Evolutionary conservation across 768 basidiomycete genomes (phyloP).

Genomic region (Lactarius pseudohatsudake): DNA sequence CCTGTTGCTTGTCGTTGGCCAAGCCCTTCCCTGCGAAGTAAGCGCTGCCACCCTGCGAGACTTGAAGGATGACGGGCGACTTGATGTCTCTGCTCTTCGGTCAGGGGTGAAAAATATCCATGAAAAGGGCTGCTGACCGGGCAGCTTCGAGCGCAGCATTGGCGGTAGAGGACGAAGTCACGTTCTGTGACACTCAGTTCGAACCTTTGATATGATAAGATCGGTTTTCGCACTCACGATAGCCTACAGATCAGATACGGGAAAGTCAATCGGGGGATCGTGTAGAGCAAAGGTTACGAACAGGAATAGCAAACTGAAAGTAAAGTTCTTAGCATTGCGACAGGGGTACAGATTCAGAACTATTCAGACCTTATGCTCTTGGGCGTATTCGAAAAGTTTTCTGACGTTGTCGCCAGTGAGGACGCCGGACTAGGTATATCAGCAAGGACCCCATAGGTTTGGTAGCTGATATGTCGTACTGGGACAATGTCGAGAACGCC

Average conservation of each 20-base stretch:
- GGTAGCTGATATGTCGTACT: conserved; percentile 44
- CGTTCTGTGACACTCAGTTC: conserved; percentile 58
- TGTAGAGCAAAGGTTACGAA: conserved; percentile 43
- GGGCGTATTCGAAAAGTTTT: conserved; percentile 94
- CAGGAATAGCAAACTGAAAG: conserved; percentile 77
- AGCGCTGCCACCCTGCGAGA: conserved; percentile 95
- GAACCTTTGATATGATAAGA: conserved; percentile 21
- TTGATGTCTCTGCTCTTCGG: conserved; percentile 79
- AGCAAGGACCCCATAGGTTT: conserved; percentile 2
- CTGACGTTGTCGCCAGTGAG: conserved; percentile 93
- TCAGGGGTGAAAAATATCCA: conserved; percentile 5
- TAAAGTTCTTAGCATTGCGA: conserved; percentile 19
- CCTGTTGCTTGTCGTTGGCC: conserved; percentile 92
- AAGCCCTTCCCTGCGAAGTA: conserved; percentile 98
- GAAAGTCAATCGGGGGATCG: conserved; percentile 10
- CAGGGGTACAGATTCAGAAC: conserved; percentile 20
- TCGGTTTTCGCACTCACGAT: conserved; percentile 56
- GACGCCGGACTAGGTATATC: conserved; percentile 72
- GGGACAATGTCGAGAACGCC: conserved; percentile 84
- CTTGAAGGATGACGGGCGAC: conserved; percentile 95
- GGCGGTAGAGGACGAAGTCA: conserved; percentile 92
- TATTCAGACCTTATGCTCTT: conserved; percentile 69
- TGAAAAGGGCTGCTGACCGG: conserved; percentile 48
- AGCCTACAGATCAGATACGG: conserved; percentile 47
- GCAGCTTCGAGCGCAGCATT: conserved; percentile 97